A percentile compares a stretch with the other conserved stretches of the same genome.
Conservation (phyloP, 2,329 filamentous ascomycete genomes). For the Lasiodiplodia gonubiensis region DNA sequence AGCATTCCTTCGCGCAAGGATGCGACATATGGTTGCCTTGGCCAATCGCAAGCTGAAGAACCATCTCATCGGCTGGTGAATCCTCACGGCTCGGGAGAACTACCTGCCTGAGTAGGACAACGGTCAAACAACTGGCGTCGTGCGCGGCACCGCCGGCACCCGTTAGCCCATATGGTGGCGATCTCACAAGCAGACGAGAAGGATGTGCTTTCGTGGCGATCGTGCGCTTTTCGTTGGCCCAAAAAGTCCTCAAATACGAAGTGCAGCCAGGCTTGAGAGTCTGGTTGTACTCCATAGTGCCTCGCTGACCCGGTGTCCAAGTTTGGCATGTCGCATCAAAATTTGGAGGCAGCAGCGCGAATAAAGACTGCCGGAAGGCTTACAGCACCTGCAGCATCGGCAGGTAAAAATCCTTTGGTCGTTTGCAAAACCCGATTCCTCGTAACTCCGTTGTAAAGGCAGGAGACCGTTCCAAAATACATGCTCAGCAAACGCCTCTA, state of each 20-base stretch:
- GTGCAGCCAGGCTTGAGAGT: background rate
- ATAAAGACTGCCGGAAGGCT: constrained; percentile 5
- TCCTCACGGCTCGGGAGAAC: background rate
- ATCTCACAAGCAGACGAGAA: background rate
- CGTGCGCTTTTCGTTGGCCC: background rate
- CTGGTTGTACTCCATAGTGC: background rate
- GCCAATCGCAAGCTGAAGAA: background rate
- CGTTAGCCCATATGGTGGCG: background rate
- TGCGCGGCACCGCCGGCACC: background rate
- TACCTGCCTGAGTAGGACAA: constrained; percentile 2
- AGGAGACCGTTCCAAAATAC: constrained; percentile 16
- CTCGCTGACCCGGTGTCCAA: background rate
- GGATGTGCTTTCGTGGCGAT: background rate
- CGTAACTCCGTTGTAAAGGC: background rate
- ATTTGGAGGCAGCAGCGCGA: background rate
- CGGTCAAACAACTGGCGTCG: background rate
- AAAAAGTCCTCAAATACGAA: background rate
- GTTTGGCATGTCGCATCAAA: background rate
- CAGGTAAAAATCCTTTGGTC: background rate
- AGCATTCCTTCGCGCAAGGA: background rate
- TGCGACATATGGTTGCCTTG: background rate
- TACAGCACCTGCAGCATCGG: constrained; percentile 2
- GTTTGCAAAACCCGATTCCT: background rate
- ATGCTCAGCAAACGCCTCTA: constrained; percentile 23
- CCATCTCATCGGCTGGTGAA: background rate